Evolutionary conservation across 345 rosid species (phyloP).

Genomic region (Lenwebbia sp.): DNA sequence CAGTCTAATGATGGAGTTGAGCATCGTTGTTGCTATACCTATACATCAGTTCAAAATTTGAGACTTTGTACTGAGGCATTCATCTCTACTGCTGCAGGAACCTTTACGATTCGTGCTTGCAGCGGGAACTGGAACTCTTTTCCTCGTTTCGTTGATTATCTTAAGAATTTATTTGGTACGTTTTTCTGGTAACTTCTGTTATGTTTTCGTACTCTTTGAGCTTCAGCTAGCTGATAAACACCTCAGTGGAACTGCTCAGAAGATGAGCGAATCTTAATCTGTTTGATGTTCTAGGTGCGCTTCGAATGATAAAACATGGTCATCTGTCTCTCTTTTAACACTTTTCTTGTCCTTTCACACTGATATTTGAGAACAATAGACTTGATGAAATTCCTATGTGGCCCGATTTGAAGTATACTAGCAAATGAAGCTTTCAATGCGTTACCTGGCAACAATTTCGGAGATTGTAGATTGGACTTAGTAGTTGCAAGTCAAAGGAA

Average conservation of each 20-base stretch:
- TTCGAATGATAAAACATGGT: not conserved
- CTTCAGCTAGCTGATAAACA: not conserved
- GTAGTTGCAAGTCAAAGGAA: not conserved
- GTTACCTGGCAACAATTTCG: not conserved
- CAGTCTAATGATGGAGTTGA: not conserved
- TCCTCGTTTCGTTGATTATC: slow-evolving; percentile 69
- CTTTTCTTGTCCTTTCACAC: not conserved
- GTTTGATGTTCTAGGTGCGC: not conserved
- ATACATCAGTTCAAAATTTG: not conserved
- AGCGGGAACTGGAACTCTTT: slow-evolving; percentile 90
- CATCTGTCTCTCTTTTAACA: not conserved
- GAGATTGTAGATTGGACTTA: not conserved
- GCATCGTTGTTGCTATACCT: not conserved
- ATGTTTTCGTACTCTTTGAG: not conserved
- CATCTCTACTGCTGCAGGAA: slow-evolving; percentile 36
- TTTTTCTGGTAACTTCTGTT: not conserved
- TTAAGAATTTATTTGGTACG: slow-evolving; percentile 84
- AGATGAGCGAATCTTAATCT: not conserved
- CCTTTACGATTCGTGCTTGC: slow-evolving; percentile 77
- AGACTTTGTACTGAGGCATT: not conserved
- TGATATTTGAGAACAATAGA: not conserved
- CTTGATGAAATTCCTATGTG: not conserved
- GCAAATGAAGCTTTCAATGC: not conserved
- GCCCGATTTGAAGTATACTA: not conserved
- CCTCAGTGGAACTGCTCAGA: not conserved